A percentile compares a stretch with the other conserved stretches of the same genome.
phyloP scores from a whole-genome alignment of 1,284 basidiomycete species.

The Fomes fomentarius region DNA sequence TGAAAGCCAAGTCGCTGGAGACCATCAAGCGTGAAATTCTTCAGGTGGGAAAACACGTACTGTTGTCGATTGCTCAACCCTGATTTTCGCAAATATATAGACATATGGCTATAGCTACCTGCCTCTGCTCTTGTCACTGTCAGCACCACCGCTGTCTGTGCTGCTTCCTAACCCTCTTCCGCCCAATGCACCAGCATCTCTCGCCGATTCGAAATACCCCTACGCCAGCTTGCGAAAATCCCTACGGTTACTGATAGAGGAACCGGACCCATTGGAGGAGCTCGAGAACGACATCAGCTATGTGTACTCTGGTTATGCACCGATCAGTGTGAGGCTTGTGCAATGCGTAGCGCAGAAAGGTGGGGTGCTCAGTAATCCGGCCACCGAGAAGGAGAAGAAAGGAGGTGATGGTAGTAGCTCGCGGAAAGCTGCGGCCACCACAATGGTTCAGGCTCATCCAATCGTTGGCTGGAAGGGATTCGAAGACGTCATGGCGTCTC shows the following conservation, averaged over 20 bases:
- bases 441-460: slow-evolving; percentile 79
- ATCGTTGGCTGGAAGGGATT: slow-evolving; percentile 97
- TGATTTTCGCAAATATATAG: slow-evolving; percentile 42
- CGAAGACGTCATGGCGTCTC: slow-evolving; percentile 82
- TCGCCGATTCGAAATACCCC: slow-evolving; percentile 59
- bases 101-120: slow-evolving; percentile 92
- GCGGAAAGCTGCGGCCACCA: slow-evolving; percentile 32
- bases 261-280: slow-evolving; percentile 74
- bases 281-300: slow-evolving; percentile 94
- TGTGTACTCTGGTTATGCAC: slow-evolving; percentile 97
- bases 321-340: slow-evolving; percentile 88
- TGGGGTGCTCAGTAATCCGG: slow-evolving; percentile 79
- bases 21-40: slow-evolving; percentile 90
- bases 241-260: slow-evolving; percentile 92
- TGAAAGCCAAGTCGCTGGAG: slow-evolving; percentile 88
- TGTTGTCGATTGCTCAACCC: not conserved
- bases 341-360: slow-evolving; percentile 93
- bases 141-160: slow-evolving; percentile 71
- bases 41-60: slow-evolving; percentile 55
- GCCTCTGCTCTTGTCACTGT: slow-evolving; percentile 82
- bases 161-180: slow-evolving; percentile 68
- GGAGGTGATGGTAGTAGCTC: slow-evolving; percentile 42
- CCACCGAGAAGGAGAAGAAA: slow-evolving; percentile 55
- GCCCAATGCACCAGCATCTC: slow-evolving; percentile 45
- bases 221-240: slow-evolving; percentile 80